Conservation (phyloP, 2,329 filamentous ascomycete genomes). For the Fusarium sp. region DNA sequence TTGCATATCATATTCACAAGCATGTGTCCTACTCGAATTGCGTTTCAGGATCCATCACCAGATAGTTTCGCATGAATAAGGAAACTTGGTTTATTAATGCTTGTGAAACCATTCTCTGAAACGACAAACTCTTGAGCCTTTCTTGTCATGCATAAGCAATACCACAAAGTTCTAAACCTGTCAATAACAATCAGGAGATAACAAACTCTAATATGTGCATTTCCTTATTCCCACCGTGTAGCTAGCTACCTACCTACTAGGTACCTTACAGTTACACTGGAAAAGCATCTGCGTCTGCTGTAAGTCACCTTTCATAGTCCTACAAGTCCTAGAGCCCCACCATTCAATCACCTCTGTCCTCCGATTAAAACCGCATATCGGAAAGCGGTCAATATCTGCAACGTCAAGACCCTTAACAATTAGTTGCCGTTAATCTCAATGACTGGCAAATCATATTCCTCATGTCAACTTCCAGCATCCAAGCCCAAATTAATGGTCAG, state of each 20-base stretch:
- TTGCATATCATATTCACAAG: background rate
- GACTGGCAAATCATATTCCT: constrained; percentile 18
- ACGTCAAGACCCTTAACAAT: constrained; percentile 13
- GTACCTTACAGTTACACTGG: background rate
- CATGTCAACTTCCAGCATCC: constrained; percentile 7
- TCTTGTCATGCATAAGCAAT: background rate
- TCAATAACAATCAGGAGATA: background rate
- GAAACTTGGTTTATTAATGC: constrained; percentile 1
- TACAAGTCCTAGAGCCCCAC: constrained; percentile 18
- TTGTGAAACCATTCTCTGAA: constrained; percentile 30
- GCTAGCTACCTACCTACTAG: too few species aligned
- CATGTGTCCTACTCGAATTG: constrained; percentile 19
- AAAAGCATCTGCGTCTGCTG: background rate
- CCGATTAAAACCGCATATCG: constrained; percentile 25
- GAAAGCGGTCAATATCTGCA: constrained; percentile 21
- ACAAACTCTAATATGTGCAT: background rate
- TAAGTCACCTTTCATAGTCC: constrained; percentile 6
- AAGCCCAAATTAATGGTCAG: constrained; percentile 31
- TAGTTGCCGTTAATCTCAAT: constrained; percentile 28
- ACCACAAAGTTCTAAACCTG: background rate
- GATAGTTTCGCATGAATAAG: constrained; percentile 9
- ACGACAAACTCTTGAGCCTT: constrained; percentile 1
- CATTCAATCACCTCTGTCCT: background rate
- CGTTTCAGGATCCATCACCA: constrained; percentile 14
- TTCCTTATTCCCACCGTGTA: constrained; percentile 18